These are phyloP conservation scores for Capsicum chinense DNA, from an alignment of 257 asterid species.

Conservation along the genomic window DNA sequence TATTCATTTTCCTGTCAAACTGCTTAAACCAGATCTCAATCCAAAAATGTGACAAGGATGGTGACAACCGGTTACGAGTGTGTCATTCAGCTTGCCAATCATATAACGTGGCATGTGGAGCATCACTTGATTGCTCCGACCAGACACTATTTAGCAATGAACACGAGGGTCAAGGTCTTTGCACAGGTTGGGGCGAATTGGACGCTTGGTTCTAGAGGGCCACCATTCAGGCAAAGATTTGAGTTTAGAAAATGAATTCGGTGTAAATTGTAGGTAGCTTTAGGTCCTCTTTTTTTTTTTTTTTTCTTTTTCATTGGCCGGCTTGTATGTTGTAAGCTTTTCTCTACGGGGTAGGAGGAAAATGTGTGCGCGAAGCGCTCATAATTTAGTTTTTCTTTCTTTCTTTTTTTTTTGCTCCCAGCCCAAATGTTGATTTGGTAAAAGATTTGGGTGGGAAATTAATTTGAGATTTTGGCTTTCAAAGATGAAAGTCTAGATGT, in stretches of 20 bases:
- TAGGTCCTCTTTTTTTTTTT: background rate
- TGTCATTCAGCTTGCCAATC: constrained; percentile 98
- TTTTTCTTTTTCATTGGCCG: constrained; percentile 8
- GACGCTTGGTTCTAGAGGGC: constrained; percentile 67
- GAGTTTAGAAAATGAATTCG: constrained; percentile 29
- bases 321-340: constrained; percentile 24
- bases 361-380: constrained; percentile 54
- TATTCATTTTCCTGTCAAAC: constrained; percentile 9
- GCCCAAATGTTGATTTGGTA: constrained; percentile 41
- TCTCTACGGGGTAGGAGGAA: constrained; percentile 30
- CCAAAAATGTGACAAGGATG: constrained; percentile 88
- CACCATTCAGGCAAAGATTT: background rate
- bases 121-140: constrained; percentile 94
- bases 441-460: constrained; percentile 53
- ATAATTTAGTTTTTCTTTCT: constrained; percentile 41
- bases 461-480: constrained; percentile 61
- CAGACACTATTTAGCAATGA: constrained; percentile 90
- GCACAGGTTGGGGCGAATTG: constrained; percentile 98
- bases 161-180: constrained; percentile 86
- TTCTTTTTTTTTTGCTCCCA: constrained; percentile 46
- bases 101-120: constrained; percentile 93
- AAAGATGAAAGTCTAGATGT: constrained; percentile 68
- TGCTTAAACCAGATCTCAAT: constrained; percentile 74
- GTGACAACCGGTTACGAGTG: constrained; percentile 90
- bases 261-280: constrained; percentile 73